Percentiles rank a stretch among this genome's conserved stretches.
Conservation (phyloP, 352 stramenopile species). For the Globisporangium cystogenes region DNA sequence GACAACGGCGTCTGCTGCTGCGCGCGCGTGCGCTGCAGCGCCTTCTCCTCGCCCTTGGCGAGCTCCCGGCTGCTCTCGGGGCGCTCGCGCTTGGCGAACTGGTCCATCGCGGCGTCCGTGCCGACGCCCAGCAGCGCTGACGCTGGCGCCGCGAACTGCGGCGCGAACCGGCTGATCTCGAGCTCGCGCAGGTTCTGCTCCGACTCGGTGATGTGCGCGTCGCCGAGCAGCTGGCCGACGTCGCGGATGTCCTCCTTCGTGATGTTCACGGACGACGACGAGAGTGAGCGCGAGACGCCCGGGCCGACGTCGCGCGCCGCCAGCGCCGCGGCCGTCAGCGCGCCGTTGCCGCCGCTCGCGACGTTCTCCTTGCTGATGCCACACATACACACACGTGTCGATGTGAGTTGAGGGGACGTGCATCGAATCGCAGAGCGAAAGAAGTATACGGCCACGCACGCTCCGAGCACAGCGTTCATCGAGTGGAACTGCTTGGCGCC, state of each 20-base stretch:
- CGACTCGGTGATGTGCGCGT: conserved; percentile 77
- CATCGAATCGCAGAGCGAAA: no score
- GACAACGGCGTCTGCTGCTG: conserved; percentile 15
- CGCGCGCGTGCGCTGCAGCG: conserved; percentile 50
- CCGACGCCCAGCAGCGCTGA: no score
- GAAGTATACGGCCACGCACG: conserved; percentile 6
- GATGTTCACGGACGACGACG: conserved; percentile 66
- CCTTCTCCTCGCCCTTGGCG: conserved; percentile 55
- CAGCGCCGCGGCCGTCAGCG: conserved; percentile 24
- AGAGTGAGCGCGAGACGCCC: conserved; percentile 36
- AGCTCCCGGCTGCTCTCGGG: conserved; percentile 61
- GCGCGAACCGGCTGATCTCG: conserved; percentile 64
- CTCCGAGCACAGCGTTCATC: conserved; percentile 55
- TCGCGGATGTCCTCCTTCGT: conserved; percentile 79
- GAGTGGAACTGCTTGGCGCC: conserved; percentile 68
- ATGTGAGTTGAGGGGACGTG: no score
- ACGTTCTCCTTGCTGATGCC: conserved; percentile 52
- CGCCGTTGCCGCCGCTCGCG: conserved; percentile 14
- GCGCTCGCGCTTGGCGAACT: conserved; percentile 60
- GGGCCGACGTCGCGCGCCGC: conserved; percentile 20
- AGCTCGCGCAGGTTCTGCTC: conserved; percentile 73
- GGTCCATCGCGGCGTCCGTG: conserved; percentile 28
- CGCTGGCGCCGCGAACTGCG: conserved; percentile 15
- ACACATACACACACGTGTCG: no score
- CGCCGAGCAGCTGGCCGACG: conserved; percentile 57